Conservation (phyloP, 352 stramenopile genomes). For the Blastocystis sp. region DNA sequence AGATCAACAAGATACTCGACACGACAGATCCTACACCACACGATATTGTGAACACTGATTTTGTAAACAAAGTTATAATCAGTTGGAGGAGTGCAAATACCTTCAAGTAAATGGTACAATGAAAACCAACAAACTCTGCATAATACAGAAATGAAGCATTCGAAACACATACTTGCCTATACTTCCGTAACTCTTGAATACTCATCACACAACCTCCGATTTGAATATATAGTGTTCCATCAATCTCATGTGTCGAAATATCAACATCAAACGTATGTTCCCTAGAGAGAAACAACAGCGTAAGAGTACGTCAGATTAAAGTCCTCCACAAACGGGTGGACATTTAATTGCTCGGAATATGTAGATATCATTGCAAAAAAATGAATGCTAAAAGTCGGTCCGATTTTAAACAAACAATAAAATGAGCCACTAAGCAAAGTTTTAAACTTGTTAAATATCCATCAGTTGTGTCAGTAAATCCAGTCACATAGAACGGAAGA, state of each 20-base stretch:
- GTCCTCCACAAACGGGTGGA: not conserved
- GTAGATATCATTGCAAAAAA: not conserved
- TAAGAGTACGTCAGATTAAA: not conserved
- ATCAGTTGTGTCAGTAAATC: not conserved
- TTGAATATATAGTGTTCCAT: not conserved
- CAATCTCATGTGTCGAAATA: not conserved
- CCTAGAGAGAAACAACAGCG: not conserved
- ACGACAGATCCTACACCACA: not conserved
- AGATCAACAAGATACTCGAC: not conserved
- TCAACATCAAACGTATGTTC: not conserved
- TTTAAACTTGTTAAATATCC: not conserved
- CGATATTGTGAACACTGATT: not conserved
- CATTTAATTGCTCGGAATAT: not conserved
- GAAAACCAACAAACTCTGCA: not conserved
- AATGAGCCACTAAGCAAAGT: slow-evolving; percentile 23
- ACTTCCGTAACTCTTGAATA: not conserved
- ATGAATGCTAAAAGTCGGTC: not conserved
- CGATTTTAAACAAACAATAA: slow-evolving; percentile 25
- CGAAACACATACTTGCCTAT: not conserved
- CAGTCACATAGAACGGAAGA: not conserved
- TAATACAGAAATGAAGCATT: not conserved
- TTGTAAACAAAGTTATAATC: not conserved
- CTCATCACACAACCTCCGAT: not conserved
- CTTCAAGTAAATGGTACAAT: not conserved
- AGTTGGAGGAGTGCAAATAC: not conserved